phyloP scores from a whole-genome alignment of 306 rosid genomes.

The Morella rubra region DNA sequence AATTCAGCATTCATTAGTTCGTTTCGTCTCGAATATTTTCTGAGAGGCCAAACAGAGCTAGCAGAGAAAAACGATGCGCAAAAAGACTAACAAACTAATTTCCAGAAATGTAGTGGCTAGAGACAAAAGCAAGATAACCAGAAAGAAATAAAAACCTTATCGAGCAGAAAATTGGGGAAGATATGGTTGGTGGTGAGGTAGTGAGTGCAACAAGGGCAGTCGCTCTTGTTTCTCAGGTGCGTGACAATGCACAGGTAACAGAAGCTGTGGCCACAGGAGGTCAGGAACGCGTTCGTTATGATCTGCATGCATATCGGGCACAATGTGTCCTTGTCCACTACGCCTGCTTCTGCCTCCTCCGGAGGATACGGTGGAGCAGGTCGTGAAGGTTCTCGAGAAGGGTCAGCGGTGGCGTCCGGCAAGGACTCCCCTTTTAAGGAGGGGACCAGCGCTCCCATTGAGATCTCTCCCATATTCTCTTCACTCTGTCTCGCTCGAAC shows the following conservation, averaged over 20 bases:
- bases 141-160: slow-evolving; percentile 53
- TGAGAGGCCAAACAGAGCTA: slow-evolving; percentile 8
- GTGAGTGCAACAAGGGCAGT: slow-evolving; percentile 90
- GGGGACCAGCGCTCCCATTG: slow-evolving; percentile 25
- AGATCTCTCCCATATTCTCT: slow-evolving; percentile 14
- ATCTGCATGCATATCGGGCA: slow-evolving; percentile 99
- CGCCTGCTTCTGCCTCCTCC: slow-evolving; percentile 26
- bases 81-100: not conserved
- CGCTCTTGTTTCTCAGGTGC: slow-evolving; percentile 88
- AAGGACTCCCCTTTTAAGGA: slow-evolving; percentile 8
- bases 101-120: not conserved
- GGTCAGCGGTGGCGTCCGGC: slow-evolving; percentile 11
- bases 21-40: not conserved
- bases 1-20: not conserved
- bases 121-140: not conserved
- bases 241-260: slow-evolving; percentile 94
- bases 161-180: slow-evolving; percentile 80
- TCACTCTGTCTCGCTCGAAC: not conserved
- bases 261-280: slow-evolving; percentile 90
- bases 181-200: slow-evolving; percentile 72
- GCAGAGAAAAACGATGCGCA: not conserved
- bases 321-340: slow-evolving; percentile 63
- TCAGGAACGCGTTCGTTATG: slow-evolving; percentile 80
- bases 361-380: not conserved
- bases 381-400: not conserved